These are phyloP conservation scores for Sporothrix humicola DNA, from an alignment of 2,329 filamentous ascomycete genomes.

Conservation along the genomic window DNA sequence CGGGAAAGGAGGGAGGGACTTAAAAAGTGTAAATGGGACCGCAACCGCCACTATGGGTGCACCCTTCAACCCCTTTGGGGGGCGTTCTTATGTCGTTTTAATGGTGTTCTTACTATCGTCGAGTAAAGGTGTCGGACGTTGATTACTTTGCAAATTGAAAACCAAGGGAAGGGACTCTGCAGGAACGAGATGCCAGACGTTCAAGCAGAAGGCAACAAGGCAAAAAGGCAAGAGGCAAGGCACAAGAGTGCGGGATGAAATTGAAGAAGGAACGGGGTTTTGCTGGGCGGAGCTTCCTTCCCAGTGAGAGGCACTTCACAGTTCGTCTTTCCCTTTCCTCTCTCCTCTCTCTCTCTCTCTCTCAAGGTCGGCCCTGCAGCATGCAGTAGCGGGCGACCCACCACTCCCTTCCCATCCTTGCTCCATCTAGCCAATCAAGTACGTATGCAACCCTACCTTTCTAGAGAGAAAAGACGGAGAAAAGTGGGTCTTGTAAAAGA, in stretches of 20 bases:
- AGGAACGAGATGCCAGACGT: background rate
- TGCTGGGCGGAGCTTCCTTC: constrained; percentile 2
- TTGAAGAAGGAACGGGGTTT: background rate
- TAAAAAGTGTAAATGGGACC: background rate
- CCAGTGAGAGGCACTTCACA: background rate
- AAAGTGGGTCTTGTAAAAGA: background rate
- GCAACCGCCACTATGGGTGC: background rate
- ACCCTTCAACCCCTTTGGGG: background rate
- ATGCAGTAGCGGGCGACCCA: constrained; percentile 1
- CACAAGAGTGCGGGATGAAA: background rate
- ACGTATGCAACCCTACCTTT: background rate
- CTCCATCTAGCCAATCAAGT: background rate
- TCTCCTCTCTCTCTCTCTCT: background rate
- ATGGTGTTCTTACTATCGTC: background rate
- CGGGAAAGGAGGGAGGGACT: too few relatives aligned
- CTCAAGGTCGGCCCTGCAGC: background rate
- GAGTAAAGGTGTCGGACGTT: background rate
- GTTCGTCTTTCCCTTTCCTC: background rate
- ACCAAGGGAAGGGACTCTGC: background rate
- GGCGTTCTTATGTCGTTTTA: background rate
- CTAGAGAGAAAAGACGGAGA: constrained; percentile 8
- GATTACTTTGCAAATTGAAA: background rate
- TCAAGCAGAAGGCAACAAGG: background rate
- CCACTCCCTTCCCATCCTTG: constrained; percentile 10
- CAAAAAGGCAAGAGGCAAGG: background rate